A percentile compares a stretch with the other conserved stretches of the same genome.
phyloP scores from a whole-genome alignment of 2,329 filamentous ascomycete genomes.

The Corinectria fuckeliana region DNA sequence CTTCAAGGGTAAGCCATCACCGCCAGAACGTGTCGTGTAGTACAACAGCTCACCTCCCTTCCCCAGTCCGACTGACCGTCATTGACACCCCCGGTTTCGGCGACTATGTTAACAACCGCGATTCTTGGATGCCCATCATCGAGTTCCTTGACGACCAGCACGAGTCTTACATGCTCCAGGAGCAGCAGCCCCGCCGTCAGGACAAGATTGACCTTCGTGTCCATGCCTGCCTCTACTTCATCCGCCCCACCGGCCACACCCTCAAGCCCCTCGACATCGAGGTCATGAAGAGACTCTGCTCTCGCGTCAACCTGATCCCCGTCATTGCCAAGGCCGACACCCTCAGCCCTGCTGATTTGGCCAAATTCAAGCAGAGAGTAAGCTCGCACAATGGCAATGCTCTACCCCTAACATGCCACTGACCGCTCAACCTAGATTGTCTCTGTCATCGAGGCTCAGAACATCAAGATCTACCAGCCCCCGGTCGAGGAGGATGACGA shows the following conservation, averaged over 20 bases:
- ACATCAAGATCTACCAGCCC: constrained; percentile 99
- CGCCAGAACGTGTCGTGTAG: constrained; percentile 1
- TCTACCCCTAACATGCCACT: not conserved
- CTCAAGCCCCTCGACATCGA: constrained; percentile 99
- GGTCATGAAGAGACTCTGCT: constrained; percentile 99
- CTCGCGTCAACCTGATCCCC: constrained; percentile 96
- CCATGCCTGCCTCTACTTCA: constrained; percentile 98
- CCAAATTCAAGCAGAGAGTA: constrained; percentile 95
- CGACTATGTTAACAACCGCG: constrained; percentile 99
- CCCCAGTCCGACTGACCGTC: constrained; percentile 90
- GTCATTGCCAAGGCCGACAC: constrained; percentile 99
- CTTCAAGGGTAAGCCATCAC: constrained; percentile 84
- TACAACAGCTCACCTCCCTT: constrained; percentile 19
- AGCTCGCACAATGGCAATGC: constrained; percentile 39
- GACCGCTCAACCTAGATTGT: constrained; percentile 70
- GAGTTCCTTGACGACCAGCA: constrained; percentile 99
- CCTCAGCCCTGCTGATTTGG: constrained; percentile 87
- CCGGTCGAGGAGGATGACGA: constrained; percentile 98
- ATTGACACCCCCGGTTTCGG: constrained; percentile 99
- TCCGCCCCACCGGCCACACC: constrained; percentile 96
- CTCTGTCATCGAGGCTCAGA: constrained; percentile 95
- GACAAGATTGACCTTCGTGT: constrained; percentile 99
- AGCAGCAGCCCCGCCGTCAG: constrained; percentile 96
- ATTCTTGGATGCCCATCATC: constrained; percentile 99
- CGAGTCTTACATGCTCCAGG: constrained; percentile 99